These are phyloP conservation scores for Lentinus brumalis DNA, from an alignment of 768 basidiomycete genomes.

Conservation along the genomic window DNA sequence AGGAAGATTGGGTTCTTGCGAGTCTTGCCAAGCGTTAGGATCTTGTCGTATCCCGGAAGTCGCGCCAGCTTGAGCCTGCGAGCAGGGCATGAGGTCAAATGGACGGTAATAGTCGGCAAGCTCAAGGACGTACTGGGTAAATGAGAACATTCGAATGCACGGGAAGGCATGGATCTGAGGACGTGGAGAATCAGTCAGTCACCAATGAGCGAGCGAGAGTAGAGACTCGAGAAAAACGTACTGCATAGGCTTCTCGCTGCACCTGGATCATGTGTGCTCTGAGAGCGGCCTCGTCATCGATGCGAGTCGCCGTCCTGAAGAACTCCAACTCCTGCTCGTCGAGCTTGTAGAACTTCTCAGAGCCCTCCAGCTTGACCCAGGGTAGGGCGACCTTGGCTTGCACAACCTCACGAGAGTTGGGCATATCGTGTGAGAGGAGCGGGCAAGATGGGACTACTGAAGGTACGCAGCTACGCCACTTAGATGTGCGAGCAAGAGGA, in stretches of 20 bases:
- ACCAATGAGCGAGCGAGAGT: no score
- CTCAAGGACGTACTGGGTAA: slow-evolving; percentile 14
- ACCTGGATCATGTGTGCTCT: slow-evolving; percentile 29
- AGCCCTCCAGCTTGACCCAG: not conserved
- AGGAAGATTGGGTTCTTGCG: slow-evolving; percentile 38
- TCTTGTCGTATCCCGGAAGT: slow-evolving; percentile 20
- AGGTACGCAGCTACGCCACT: no score
- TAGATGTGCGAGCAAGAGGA: no score
- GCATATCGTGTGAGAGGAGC: no score
- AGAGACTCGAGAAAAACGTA: not conserved
- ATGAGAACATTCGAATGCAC: slow-evolving; percentile 26
- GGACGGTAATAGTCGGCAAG: no score
- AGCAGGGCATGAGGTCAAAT: not conserved
- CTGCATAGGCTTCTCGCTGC: slow-evolving; percentile 27
- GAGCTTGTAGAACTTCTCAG: slow-evolving; percentile 3
- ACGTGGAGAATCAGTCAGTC: no score
- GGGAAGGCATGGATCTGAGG: slow-evolving; percentile 27
- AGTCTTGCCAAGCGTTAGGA: slow-evolving; percentile 37
- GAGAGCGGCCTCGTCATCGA: slow-evolving; percentile 26
- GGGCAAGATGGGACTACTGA: no score
- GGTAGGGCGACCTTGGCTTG: no score
- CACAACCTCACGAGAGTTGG: not conserved
- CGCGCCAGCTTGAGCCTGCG: slow-evolving; percentile 21
- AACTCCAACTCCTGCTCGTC: slow-evolving; percentile 11
- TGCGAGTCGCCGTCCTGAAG: slow-evolving; percentile 26